Conservation (phyloP, 106 monocot genomes). For the Phalaenopsis aphrodite region DNA sequence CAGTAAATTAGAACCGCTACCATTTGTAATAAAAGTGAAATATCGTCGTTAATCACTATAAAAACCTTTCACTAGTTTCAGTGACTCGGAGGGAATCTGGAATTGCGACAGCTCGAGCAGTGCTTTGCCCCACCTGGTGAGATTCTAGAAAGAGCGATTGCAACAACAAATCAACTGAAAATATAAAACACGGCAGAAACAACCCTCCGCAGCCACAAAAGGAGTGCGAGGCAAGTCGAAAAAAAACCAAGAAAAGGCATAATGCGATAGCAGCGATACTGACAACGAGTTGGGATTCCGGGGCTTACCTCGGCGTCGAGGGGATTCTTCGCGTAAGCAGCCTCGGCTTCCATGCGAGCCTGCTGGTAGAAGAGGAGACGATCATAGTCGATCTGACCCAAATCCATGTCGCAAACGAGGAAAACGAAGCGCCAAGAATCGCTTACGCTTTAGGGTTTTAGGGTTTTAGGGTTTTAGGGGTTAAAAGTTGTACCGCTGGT, state of each 20-base stretch:
- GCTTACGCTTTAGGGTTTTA: neutral
- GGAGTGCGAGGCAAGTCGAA: neutral
- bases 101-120: constrained; percentile 18
- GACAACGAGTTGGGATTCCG: neutral
- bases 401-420: constrained; percentile 22
- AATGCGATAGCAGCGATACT: neutral
- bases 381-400: constrained; percentile 34
- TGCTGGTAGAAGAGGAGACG: constrained; percentile 61
- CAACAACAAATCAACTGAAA: neutral
- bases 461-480: neutral
- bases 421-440: neutral
- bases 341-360: constrained; percentile 50
- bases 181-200: neutral
- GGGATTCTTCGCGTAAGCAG: constrained; percentile 50
- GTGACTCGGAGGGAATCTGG: constrained; percentile 6
- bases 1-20: neutral
- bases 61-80: constrained; percentile 5
- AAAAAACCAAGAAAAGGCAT: neutral
- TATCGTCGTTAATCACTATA: neutral
- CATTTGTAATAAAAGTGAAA: neutral
- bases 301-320: constrained; percentile 56
- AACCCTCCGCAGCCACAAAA: neutral
- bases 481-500: too few species aligned
- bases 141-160: constrained; percentile 8
- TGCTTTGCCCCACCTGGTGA: constrained; percentile 16